Base-by-base conservation (phyloP, 441 rosid genomes). In the Adansonia madagascariensis region DNA sequence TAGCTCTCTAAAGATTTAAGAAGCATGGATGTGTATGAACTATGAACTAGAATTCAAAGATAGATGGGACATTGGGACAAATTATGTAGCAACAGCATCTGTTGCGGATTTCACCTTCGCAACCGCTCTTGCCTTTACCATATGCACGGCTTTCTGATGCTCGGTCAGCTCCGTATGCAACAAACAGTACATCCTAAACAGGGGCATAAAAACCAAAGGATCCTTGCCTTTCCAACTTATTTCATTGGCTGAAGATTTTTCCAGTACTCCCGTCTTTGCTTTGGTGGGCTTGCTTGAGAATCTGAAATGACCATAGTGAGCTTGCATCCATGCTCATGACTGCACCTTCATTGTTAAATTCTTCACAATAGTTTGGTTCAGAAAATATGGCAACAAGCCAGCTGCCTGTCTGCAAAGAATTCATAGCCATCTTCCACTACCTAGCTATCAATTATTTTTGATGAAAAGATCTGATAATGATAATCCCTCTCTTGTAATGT, bases 291-390 rank as follows among this genome's bases (percentile, higher is more conserved):
- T 85, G 20, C 39, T 35, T 35, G 39, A 35, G 39, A 35, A 35
- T 35, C 39, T 35, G 39, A 3, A 35, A 35, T 35, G 39, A 35
- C 39, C 39, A 35, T 2, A 88, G 86, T 85, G 88, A 74, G 35
- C 87, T 88, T 10, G 86, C 82, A 79, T 89, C 91, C 68, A 89
- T 90, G n/a, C 84, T 84, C 93, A 89, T 89, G 63, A 89, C 55
- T 0, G 93, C 93, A 27, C 90, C 91, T 0, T 89, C 91, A 69
- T 89, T 89, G 14, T 89, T 84, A 59, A 89, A 89, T 82, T 89
- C 91, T 79, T 90, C 91, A 18, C 91, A 88, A 77, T 89, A 88
- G 78, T 89, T 88, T 52, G 93, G 93, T 0, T 91, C 92, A 3
- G 88, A 89, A 83, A 89, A 89, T 80, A 89, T 86, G 31, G 92